Percentiles rank a stretch among this genome's conserved stretches.
Conservation (phyloP, 2,329 filamentous ascomycete genomes). For the Pestalotiopsis sp. region DNA sequence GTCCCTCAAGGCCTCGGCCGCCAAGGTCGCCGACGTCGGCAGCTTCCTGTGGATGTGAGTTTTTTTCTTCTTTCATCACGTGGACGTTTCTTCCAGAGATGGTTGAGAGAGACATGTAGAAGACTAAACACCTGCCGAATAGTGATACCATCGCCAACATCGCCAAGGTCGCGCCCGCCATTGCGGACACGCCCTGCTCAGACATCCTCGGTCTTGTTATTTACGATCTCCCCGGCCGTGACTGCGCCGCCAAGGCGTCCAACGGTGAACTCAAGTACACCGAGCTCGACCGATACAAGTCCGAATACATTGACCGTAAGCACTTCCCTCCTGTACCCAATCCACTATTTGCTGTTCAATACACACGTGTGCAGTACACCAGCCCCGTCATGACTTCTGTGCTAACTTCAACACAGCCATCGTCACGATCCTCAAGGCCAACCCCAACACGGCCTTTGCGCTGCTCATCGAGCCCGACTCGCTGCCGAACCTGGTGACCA, state of each 20-base stretch:
- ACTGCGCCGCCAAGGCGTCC: slow-evolving; percentile 60
- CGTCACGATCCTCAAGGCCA: slow-evolving; percentile 42
- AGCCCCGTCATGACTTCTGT: neutral
- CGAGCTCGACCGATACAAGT: slow-evolving; percentile 53
- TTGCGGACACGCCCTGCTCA: slow-evolving; percentile 44
- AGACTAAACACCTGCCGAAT: neutral
- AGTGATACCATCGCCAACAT: slow-evolving; percentile 51
- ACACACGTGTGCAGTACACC: too few relatives aligned
- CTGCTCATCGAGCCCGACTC: slow-evolving; percentile 58
- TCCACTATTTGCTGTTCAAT: neutral
- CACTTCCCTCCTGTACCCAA: neutral
- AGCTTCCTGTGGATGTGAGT: slow-evolving; percentile 56
- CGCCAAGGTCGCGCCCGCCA: slow-evolving; percentile 46
- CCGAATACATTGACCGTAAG: slow-evolving; percentile 49
- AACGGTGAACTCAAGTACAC: slow-evolving; percentile 57
- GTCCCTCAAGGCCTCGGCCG: slow-evolving; percentile 54
- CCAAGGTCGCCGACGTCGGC: slow-evolving; percentile 53
- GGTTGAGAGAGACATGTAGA: slow-evolving; percentile 24
- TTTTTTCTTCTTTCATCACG: neutral
- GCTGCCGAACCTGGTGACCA: slow-evolving; percentile 60
- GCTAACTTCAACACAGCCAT: slow-evolving; percentile 28
- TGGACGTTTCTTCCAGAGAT: neutral
- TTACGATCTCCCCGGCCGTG: slow-evolving; percentile 60
- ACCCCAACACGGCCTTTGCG: slow-evolving; percentile 45
- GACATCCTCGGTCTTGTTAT: slow-evolving; percentile 50